Conservation (phyloP, 768 basidiomycete species). For the Boletus sp. region DNA sequence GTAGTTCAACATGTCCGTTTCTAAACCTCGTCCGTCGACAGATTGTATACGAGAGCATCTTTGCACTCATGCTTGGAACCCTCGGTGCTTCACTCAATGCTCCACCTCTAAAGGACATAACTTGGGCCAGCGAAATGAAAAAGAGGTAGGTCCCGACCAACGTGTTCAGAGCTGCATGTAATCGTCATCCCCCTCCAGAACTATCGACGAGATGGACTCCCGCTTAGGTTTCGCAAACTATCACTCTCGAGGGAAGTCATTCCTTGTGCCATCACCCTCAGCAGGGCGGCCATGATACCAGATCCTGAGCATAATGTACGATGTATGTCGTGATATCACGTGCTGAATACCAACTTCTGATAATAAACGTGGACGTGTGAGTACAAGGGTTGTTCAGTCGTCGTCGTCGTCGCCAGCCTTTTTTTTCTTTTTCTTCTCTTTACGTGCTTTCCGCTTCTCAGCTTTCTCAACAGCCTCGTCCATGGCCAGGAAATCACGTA, state of each 20-base stretch:
- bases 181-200: constrained; percentile 37
- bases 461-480: constrained; percentile 64
- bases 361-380: background rate
- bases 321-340: background rate
- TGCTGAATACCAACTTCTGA: constrained; percentile 4
- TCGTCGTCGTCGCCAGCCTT: constrained; percentile 27
- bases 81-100: constrained; percentile 72
- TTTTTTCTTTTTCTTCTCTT: constrained; percentile 67
- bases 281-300: constrained; percentile 2
- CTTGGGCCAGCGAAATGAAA: constrained; percentile 89
- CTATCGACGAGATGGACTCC: constrained; percentile 76
- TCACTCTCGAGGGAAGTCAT: constrained; percentile 50
- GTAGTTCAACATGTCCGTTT: background rate
- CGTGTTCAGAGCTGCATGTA: background rate
- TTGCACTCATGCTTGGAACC: constrained; percentile 64
- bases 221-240: constrained; percentile 62
- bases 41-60: constrained; percentile 66
- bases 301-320: background rate
- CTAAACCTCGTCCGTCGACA: constrained; percentile 27
- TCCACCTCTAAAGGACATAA: constrained; percentile 72
- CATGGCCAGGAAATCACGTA: constrained; percentile 78
- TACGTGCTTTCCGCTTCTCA: constrained; percentile 69
- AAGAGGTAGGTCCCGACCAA: constrained; percentile 53
- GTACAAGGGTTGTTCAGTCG: constrained; percentile 23
- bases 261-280: constrained; percentile 24